A percentile compares a stretch with the other conserved stretches of the same genome.
These are phyloP conservation scores for Thinopyrum elongatum DNA, from an alignment of 176 grass and related monocot genomes.

Conservation along the genomic window DNA sequence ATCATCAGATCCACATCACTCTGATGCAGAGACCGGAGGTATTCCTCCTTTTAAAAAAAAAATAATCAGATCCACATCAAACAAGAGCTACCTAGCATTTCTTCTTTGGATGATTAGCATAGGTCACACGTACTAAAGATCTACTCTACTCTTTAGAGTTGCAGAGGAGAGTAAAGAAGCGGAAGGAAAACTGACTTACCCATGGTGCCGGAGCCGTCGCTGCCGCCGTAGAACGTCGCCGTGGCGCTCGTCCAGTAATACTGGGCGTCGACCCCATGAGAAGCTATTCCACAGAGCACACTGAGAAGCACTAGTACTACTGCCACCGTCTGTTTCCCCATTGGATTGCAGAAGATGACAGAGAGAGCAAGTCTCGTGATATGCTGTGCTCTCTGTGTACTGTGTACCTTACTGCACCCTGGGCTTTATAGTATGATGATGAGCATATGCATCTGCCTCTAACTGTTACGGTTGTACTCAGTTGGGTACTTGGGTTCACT, in stretches of 20 bases:
- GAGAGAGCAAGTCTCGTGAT: not conserved
- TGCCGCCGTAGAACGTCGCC: constrained; percentile 61
- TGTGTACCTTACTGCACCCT: constrained; percentile 2
- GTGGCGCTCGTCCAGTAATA: constrained; percentile 19
- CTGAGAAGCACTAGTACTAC: not conserved
- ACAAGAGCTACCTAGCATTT: not conserved
- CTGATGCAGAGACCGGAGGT: no score
- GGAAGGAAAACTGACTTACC: constrained; percentile 17
- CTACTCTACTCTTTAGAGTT: not conserved
- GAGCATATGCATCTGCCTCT: not conserved
- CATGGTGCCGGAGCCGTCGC: constrained; percentile 58
- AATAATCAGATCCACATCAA: constrained; percentile 13
- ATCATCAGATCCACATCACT: constrained; percentile 42
- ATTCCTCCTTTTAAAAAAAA: no score
- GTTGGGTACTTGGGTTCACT: not conserved
- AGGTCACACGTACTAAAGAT: not conserved
- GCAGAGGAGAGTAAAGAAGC: not conserved
- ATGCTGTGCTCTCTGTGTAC: not conserved
- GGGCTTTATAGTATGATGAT: constrained; percentile 21
- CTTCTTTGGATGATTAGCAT: not conserved
- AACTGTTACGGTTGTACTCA: not conserved
- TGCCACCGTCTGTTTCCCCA: not conserved
- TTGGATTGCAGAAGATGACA: not conserved
- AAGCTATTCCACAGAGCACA: constrained; percentile 6
- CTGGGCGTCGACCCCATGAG: constrained; percentile 22